Evolutionary conservation across 352 stramenopile genomes (phyloP).

Genomic region (Globisporangium solare): DNA sequence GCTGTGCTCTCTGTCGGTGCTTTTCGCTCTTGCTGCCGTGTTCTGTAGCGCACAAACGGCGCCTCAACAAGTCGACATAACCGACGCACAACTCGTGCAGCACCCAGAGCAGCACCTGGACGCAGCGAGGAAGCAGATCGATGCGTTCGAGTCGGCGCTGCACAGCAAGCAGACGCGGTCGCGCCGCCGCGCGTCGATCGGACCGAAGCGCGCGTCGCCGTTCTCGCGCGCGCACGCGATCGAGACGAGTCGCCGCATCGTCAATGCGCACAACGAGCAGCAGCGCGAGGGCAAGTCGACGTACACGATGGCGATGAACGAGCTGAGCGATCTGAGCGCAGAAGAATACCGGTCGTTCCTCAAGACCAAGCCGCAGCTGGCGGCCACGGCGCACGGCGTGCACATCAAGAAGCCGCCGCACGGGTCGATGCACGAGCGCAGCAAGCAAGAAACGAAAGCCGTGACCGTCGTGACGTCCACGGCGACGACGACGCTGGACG

Average conservation of each 20-base stretch:
- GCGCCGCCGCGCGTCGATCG: conserved; percentile 21
- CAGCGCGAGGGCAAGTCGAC: conserved; percentile 30
- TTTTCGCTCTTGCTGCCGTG: background rate
- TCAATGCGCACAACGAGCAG: conserved; percentile 44
- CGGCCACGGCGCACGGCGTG: background rate
- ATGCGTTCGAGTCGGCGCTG: conserved; percentile 8
- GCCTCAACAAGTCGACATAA: no score
- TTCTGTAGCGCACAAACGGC: background rate
- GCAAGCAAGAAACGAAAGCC: no score
- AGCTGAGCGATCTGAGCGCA: conserved; percentile 61
- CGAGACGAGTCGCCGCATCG: conserved; percentile 27
- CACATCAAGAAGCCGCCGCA: conserved; percentile 2
- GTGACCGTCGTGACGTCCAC: conserved; percentile 13
- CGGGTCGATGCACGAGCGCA: no score
- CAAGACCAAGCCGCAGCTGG: background rate
- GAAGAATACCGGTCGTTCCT: conserved; percentile 65
- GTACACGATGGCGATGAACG: conserved; percentile 62
- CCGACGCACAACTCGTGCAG: no score
- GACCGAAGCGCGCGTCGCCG: conserved; percentile 40
- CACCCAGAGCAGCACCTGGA: background rate
- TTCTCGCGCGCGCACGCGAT: conserved; percentile 39
- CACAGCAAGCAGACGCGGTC: conserved; percentile 2
- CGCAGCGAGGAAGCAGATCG: conserved; percentile 1
- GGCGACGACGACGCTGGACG: conserved; percentile 12
- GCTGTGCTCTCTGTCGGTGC: no score